Evolutionary conservation across 768 basidiomycete genomes (phyloP).

Genomic region (Mycena rebaudengoi): DNA sequence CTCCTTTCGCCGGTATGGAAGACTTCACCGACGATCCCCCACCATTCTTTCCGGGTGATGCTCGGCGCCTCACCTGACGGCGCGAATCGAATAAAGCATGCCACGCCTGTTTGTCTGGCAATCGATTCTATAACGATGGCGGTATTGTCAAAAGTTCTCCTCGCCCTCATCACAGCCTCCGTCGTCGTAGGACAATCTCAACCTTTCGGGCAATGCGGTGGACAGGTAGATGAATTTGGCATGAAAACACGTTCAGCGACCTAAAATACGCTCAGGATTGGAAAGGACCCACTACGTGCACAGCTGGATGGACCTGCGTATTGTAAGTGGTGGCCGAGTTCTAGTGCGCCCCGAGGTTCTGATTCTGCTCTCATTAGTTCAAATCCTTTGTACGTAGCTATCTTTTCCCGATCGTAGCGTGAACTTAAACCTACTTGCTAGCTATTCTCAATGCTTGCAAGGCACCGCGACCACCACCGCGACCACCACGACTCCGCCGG

Average conservation of each 20-base stretch:
- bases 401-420: slow-evolving; percentile 8
- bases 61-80: slow-evolving; percentile 21
- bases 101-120: slow-evolving; percentile 10
- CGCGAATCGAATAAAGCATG: slow-evolving; percentile 22
- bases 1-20: slow-evolving; percentile 23
- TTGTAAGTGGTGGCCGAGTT: slow-evolving; percentile 23
- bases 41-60: slow-evolving; percentile 26
- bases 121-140: slow-evolving; percentile 26
- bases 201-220: slow-evolving; percentile 26
- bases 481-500: slow-evolving; percentile 19
- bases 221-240: slow-evolving; percentile 19
- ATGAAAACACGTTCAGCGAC: slow-evolving; percentile 7
- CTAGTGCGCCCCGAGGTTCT: slow-evolving; percentile 11
- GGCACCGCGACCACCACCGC: slow-evolving; percentile 21
- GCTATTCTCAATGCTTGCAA: slow-evolving; percentile 30
- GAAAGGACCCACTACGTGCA: slow-evolving; percentile 27
- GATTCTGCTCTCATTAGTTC: slow-evolving; percentile 19
- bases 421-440: slow-evolving; percentile 13
- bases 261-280: slow-evolving; percentile 23
- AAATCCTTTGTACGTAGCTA: slow-evolving; percentile 19
- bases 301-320: slow-evolving; percentile 27
- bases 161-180: slow-evolving; percentile 29
- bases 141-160: slow-evolving; percentile 25
- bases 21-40: slow-evolving; percentile 25
- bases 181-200: slow-evolving; percentile 24